Conservation (phyloP, 2,329 filamentous ascomycete species). For the Aspergillus luchuensis region DNA sequence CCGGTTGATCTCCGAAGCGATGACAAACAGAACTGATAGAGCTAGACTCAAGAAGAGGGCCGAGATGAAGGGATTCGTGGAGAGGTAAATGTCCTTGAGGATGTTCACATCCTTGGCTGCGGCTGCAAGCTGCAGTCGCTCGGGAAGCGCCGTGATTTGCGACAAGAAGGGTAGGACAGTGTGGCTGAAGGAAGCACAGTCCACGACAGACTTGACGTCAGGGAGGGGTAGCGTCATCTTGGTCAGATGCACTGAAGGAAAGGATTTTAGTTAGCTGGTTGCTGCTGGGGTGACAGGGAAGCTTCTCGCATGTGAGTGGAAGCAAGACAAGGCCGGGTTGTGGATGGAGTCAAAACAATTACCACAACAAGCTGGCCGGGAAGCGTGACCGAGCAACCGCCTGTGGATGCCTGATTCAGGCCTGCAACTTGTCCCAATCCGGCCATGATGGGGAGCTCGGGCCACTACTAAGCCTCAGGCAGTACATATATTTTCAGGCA, state of each 20-base stretch:
- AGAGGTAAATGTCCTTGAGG: conserved; percentile 71
- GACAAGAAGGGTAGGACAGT: conserved; percentile 74
- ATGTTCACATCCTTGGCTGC: conserved; percentile 62
- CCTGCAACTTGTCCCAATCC: background rate
- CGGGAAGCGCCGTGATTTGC: conserved; percentile 70
- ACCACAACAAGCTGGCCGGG: conserved; percentile 1
- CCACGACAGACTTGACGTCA: conserved; percentile 66
- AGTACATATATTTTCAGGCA: background rate
- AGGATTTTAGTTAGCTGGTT: background rate
- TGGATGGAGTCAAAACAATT: background rate
- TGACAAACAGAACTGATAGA: conserved; percentile 70
- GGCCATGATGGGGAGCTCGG: background rate
- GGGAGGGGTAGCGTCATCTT: conserved; percentile 66
- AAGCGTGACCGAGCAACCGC: background rate
- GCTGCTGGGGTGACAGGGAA: conserved; percentile 10
- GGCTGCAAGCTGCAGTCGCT: conserved; percentile 62
- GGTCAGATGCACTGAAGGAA: background rate
- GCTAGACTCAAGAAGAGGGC: conserved; percentile 71
- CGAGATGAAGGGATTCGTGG: conserved; percentile 82
- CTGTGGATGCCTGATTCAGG: background rate
- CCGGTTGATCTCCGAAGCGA: conserved; percentile 79
- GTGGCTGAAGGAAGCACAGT: conserved; percentile 74
- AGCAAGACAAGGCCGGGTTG: background rate
- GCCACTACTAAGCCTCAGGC: background rate
- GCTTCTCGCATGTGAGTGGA: conserved; percentile 16